Conservation (phyloP, 75 land plant genomes). For the Adiantum capillusveneris region DNA sequence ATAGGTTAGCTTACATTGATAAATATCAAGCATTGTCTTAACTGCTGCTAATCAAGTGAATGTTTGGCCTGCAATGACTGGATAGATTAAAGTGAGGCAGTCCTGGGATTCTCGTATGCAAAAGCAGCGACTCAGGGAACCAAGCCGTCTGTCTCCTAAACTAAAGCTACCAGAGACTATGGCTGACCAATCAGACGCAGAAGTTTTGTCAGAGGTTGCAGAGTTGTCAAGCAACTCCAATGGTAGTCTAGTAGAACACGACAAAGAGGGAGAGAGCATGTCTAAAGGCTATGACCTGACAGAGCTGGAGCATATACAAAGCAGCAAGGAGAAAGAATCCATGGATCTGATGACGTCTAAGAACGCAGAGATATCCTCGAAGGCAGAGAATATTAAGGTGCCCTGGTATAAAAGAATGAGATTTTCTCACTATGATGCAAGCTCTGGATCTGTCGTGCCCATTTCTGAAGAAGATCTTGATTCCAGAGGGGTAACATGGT, state of each 20-base stretch:
- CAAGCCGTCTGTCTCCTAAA: neutral
- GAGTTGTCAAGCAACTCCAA: neutral
- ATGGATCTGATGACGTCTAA: neutral
- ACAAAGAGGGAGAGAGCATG: neutral
- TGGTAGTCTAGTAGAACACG: neutral
- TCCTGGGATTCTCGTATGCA: conserved; percentile 4
- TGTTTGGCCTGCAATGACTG: neutral
- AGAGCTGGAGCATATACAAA: neutral
- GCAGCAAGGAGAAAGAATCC: neutral
- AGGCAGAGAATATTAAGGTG: neutral
- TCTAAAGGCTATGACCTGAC: neutral
- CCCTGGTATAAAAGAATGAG: conserved; percentile 1
- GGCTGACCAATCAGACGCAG: neutral
- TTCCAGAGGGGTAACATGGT: conserved; percentile 2
- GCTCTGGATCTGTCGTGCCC: neutral
- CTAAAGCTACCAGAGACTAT: neutral
- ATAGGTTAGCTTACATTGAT: neutral
- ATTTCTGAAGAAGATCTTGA: neutral
- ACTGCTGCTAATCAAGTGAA: no score
- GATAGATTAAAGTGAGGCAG: conserved; percentile 4
- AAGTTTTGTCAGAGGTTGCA: neutral
- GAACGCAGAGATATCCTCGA: neutral
- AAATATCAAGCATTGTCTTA: no score
- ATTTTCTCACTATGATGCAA: neutral
- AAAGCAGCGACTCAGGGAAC: neutral